Base-by-base conservation (phyloP, 2,329 filamentous ascomycete genomes). In the Calonectria leucothoes region DNA sequence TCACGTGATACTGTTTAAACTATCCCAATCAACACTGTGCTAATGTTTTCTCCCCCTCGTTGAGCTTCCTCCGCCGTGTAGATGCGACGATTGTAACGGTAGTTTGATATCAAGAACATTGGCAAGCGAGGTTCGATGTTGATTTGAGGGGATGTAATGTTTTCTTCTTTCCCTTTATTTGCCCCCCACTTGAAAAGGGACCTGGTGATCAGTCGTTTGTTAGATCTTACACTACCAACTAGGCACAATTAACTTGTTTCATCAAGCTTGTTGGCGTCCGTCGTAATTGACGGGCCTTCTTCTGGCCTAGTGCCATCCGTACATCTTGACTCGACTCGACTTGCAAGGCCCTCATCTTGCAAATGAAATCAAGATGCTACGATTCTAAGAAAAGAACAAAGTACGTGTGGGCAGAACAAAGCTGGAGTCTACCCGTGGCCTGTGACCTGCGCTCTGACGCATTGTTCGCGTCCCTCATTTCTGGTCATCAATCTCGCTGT, bases 401-500 rank as follows among this genome's bases (percentile, higher is more conserved):
- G 51, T 6, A 42, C 37, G 17, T 66, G 45, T 69, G 29, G 29
- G 14, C 57, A 70, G 51, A 35, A 35, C 66, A 29, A 31, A 37
- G 39, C n/a, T 52, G 52, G 25, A 66, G 49, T 51, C 52, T 71
- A 48, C 64, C 49, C 45, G 51, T 39, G 61, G 65, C 39, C 52
- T 42, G 51, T 61, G 64, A 69, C 37, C 52, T 70, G 15, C 37
- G 63, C 52, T 48, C 48, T 66, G 66, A 57, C 75, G 77, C 72
- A 74, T 67, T 57, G 48, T 64, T 74, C 55, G 73, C 75, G 51
- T 66, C 70, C 37, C 71, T 69, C 67, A 64, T 72, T 69, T 78
- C 59, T 52, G 42, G 55, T 51, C 39, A 63, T 66, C 57, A 79
- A 80, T 79, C 37, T 77, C 70, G 66, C 52, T 55, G 70, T 33